phyloP scores from a whole-genome alignment of 805 yeast genomes.

The Wickerhamomyces bovis region DNA sequence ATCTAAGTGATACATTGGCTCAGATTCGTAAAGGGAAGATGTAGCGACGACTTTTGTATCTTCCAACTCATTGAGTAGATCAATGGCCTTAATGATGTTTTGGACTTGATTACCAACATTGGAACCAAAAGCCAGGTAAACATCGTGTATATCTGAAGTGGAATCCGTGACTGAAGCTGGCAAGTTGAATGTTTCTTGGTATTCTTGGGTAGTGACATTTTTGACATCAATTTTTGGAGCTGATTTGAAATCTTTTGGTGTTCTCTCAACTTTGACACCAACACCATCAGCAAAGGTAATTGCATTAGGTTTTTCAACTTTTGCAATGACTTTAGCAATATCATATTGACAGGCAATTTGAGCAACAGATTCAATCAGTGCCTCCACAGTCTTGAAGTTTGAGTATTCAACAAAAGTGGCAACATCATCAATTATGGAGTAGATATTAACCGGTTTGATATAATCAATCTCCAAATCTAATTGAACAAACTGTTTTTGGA shows the following conservation, averaged over 20 bases:
- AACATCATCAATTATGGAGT: slow-evolving; percentile 44
- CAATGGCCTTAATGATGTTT: slow-evolving; percentile 55
- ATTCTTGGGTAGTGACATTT: background rate
- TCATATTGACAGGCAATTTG: slow-evolving; percentile 42
- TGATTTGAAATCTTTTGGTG: slow-evolving; percentile 33
- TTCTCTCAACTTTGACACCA: slow-evolving; percentile 68
- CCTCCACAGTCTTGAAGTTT: slow-evolving; percentile 89
- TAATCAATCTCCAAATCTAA: slow-evolving; percentile 49
- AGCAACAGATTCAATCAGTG: slow-evolving; percentile 70
- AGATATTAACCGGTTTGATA: slow-evolving; percentile 18
- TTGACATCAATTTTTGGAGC: slow-evolving; percentile 13
- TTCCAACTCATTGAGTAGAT: slow-evolving; percentile 33
- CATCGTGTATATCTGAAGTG: slow-evolving; percentile 37
- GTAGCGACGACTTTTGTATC: slow-evolving; percentile 43
- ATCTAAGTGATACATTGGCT: slow-evolving; percentile 84
- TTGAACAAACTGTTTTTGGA: slow-evolving; percentile 69
- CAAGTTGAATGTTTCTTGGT: slow-evolving; percentile 9
- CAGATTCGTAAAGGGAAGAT: slow-evolving; percentile 79
- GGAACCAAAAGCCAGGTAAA: slow-evolving; percentile 83
- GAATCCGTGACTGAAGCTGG: slow-evolving; percentile 32
- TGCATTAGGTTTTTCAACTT: slow-evolving; percentile 84
- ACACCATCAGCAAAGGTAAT: slow-evolving; percentile 83
- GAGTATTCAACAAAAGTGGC: slow-evolving; percentile 65
- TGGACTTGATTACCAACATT: slow-evolving; percentile 68
- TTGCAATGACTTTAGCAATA: slow-evolving; percentile 42